Evolutionary conservation across 1,139 yeast species (phyloP), one percentile per base, ranked within the genome.

Genomic region (Yamadazyma taylorii): DNA sequence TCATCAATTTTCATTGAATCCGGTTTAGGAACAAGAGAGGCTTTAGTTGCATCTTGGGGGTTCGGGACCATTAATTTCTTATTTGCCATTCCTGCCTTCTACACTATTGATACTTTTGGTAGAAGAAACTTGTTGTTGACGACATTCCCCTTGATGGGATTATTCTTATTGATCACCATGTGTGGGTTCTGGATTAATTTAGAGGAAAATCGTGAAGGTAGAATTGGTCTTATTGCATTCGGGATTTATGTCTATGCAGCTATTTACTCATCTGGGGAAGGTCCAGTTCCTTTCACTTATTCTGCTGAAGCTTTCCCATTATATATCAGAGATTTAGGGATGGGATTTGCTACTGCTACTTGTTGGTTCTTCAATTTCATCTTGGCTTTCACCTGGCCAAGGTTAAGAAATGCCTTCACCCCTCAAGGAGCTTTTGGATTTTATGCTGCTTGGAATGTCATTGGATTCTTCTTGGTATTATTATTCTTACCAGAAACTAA

Each of bases 271-370:
- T 80, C 87, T 2, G 94, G 95, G 41, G 88, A 85, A 64, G 96
- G 96, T 32, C 95, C 95, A 10, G 95, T 87, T 34, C 95, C 96
- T 8, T 87, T 87, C 68, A 85, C 94, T 2, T 85, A 87, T 56
- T 83, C 94, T 24, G 95, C 95, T 12, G 95, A 87, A 61, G 85
- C 46, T 34, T 87, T 86, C 71, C 92, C 94, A 38, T 71, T 87
- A 49, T 85, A 86, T 53, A 81, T 86, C 45, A 80, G 96, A 63
- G 95, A 88, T 53, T 66, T 86, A 36, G 95, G 95, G 40, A 85
- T 89, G 83, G 81, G 94, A 3, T 71, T 82, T 49, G 95, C 95
- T 15, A 84, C 94, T 21, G 85, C 90, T 21, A 82, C 89, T 13
- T 74, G 88, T 59, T 87, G 95, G 94, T 84, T 85, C 56, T 85